Evolutionary conservation across 495 filamentous ascomycete genomes (phyloP), one percentile per base, ranked within the genome.

Genomic region (Daldinia bambusicola): DNA sequence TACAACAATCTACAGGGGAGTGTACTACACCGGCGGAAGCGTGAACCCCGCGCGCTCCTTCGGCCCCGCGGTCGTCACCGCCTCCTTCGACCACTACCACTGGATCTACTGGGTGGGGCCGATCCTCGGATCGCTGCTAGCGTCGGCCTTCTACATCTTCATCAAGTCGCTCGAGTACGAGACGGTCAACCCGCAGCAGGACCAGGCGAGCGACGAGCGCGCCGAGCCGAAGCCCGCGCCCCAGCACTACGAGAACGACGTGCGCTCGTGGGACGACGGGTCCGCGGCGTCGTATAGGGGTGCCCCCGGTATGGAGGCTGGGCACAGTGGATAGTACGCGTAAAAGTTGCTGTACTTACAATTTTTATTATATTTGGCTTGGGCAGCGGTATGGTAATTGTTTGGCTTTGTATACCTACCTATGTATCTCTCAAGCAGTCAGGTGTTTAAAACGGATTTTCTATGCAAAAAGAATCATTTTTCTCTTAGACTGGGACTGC

Each of bases 51-150:
- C 86, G 36, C 82, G 87, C 8, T 84, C 81, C 1, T 84, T 89
- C 61, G 86, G 86, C 6, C 87, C 87, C 1, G 81, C 76, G 22
- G 83, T 86, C 34, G 80, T 94, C 59, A 89, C 86, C 41, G 79
- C 71, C 14, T 55, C 41, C 5, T 97, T 97, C 78, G 83, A 87
- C 0, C 71, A 79, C 41, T 85, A 92, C 80, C 90, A 92, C 70
- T 93, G 90, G 91, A 91, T 91, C 63, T 90, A 90, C 77, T 89
- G 84, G 82, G 57, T 90, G 22, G 89, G 87, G 0, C 89, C 89
- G 12, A 65, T 80, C 16, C 62, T 84, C 1, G 87, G 87, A n/a
- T 77, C 84, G 0, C 66, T 92, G 4, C 76, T 93, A 1, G 92
- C 92, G 0, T 87, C 83, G 0, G 87, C 81, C 4, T 90, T 94